Evolutionary conservation across 2,329 filamentous ascomycete genomes (phyloP).

Genomic region (Delphinella strobiligena): DNA sequence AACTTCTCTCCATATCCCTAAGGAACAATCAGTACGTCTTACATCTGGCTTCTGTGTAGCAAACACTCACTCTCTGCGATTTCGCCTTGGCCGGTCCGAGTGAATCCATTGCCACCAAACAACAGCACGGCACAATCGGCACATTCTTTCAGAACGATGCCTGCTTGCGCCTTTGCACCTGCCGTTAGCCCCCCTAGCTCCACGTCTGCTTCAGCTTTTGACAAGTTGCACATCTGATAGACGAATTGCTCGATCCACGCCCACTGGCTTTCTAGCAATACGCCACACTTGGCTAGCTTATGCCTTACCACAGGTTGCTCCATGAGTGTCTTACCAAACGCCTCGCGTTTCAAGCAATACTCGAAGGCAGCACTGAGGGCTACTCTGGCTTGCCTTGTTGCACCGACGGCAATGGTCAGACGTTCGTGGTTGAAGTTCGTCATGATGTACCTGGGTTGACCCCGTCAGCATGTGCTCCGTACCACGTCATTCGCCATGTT

Average conservation of each 20-base stretch:
- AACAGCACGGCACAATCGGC: conserved; percentile 56
- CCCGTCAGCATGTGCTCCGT: conserved; percentile 14
- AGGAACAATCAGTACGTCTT: not conserved
- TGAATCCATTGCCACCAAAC: conserved; percentile 65
- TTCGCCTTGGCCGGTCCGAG: conserved; percentile 57
- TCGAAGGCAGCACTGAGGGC: conserved; percentile 48
- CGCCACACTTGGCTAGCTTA: conserved; percentile 58
- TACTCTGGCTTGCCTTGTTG: conserved; percentile 50
- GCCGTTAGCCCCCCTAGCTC: conserved; percentile 62
- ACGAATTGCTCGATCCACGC: conserved; percentile 63
- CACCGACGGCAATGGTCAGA: conserved; percentile 51
- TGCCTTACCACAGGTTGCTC: conserved; percentile 65
- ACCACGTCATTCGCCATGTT: conserved; percentile 31
- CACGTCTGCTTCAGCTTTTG: conserved; percentile 45
- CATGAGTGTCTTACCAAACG: conserved; percentile 56
- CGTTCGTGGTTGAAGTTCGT: conserved; percentile 69
- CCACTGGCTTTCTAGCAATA: conserved; percentile 55
- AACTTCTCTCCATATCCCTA: conserved; percentile 52
- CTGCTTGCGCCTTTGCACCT: conserved; percentile 59
- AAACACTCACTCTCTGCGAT: conserved; percentile 51
- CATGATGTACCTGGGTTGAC: conserved; percentile 10
- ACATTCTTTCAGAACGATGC: conserved; percentile 60
- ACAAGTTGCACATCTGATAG: conserved; percentile 53
- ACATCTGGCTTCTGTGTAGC: not conserved
- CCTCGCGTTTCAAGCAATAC: conserved; percentile 54